Conservation (phyloP, 805 yeast genomes). For the Nakazawaea siamensis region DNA sequence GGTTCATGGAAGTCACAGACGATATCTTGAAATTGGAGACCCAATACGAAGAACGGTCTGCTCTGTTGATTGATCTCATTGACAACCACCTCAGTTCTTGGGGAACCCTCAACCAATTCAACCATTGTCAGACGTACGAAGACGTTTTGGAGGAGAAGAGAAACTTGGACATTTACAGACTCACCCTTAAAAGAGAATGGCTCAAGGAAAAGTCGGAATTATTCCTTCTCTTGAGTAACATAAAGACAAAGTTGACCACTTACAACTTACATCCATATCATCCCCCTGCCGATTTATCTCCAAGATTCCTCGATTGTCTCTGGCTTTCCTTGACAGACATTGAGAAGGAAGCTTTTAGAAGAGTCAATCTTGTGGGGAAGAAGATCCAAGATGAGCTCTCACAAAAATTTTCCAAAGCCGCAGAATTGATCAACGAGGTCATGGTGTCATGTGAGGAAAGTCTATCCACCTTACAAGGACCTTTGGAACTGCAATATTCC, state of each 20-base stretch:
- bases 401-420: conserved; percentile 22
- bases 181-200: conserved; percentile 26
- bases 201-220: conserved; percentile 26
- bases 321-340: conserved; percentile 24
- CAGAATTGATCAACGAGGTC: conserved; percentile 21
- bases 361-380: conserved; percentile 22
- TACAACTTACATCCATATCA: conserved; percentile 23
- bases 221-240: conserved; percentile 24
- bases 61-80: conserved; percentile 18
- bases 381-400: conserved; percentile 24
- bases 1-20: conserved; percentile 24
- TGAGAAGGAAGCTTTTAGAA: conserved; percentile 23
- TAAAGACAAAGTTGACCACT: conserved; percentile 26
- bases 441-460: conserved; percentile 18
- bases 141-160: conserved; percentile 19
- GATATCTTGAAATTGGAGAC: conserved; percentile 22
- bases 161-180: conserved; percentile 20
- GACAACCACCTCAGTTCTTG: conserved; percentile 16
- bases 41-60: conserved; percentile 23
- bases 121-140: conserved; percentile 17
- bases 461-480: conserved; percentile 22
- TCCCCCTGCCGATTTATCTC: conserved; percentile 23
- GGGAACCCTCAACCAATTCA: conserved; percentile 13
- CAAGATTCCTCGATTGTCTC: conserved; percentile 19
- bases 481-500: conserved; percentile 28